Evolutionary conservation across 2,329 filamentous ascomycete species (phyloP), one percentile per base, ranked within the genome.

Genomic region (Pezicula carpinea): DNA sequence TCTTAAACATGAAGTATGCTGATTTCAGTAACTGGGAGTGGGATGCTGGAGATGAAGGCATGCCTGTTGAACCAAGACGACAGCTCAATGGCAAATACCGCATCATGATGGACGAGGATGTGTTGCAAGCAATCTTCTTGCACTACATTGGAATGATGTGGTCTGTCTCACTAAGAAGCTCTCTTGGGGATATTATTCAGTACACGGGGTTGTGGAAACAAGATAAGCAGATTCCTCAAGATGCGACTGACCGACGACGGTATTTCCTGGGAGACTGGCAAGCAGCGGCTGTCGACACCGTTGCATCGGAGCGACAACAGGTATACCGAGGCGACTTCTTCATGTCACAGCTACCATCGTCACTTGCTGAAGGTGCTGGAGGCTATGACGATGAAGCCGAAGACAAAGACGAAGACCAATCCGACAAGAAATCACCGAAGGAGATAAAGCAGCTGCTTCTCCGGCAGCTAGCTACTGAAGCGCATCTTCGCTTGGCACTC

Each of bases 21-120:
- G 67, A 70, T 11, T 56, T 80, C 3, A 66, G 73, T 10, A 70
- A 62, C 33, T 80, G 76, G 76, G 55, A 61, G 14, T 80, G 76
- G 75, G 50, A 54, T 21, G 43, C 43, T 15, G 65, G 65, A 8
- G 59, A 64, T 3, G 61, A 62, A 4, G 52, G 52, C 21, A 64
- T 79, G 14, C 64, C 69, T 1, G 54, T 79, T 2, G 65, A 73
- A 39, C 71, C 73, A 66, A 69, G 75, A 29, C 69, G 71, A n/a
- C 74, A 78, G 43, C 59, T 79, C 32, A 79, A 77, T 53, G 75
- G 76, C 2, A 77, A 77, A 53, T 82, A 82, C 55, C 69, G 77
- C 2, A 72, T 80, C 19, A 78, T 72, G 58, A 78, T 79, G 69
- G 74, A 80, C 44, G 75, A 77, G 53, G 78, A 82, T 48, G 64